A percentile compares a stretch with the other conserved stretches of the same genome.
Conservation (phyloP, 2,329 filamentous ascomycete species). For the Penicillium sp. region DNA sequence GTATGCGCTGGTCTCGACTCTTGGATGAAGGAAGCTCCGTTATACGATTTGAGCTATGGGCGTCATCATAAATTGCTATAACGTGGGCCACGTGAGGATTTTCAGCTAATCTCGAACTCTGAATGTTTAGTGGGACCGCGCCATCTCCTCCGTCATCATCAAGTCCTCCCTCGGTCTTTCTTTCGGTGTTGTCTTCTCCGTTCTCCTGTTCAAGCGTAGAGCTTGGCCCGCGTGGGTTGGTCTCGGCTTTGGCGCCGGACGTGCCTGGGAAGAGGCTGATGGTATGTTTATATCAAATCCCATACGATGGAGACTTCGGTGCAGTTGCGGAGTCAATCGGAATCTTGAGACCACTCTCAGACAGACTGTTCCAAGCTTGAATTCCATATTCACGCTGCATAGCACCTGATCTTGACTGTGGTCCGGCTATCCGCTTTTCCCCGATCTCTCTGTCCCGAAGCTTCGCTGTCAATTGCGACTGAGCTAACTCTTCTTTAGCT, state of each 20-base stretch:
- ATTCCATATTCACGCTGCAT: background rate
- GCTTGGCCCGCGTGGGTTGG: conserved; percentile 97
- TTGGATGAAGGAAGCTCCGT: background rate
- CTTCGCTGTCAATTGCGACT: background rate
- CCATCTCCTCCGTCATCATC: conserved; percentile 95
- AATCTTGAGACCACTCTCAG: background rate
- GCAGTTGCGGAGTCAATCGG: background rate
- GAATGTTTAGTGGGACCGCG: conserved; percentile 84
- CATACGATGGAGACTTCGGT: background rate
- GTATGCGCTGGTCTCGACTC: conserved; percentile 52
- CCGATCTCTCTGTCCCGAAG: background rate
- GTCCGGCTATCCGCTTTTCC: conserved; percentile 5
- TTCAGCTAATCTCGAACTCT: conserved; percentile 21
- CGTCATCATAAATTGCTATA: background rate
- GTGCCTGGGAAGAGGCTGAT: conserved; percentile 99
- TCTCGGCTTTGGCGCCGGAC: conserved; percentile 89
- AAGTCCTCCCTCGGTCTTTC: conserved; percentile 93
- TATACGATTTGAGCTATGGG: background rate
- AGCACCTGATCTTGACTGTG: background rate
- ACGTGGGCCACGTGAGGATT: background rate
- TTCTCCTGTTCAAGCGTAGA: conserved; percentile 95
- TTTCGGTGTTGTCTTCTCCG: conserved; percentile 98
- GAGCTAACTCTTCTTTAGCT: conserved; percentile 31
- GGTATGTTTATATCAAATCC: conserved; percentile 52
- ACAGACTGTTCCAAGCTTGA: background rate